Evolutionary conservation across 768 basidiomycete genomes (phyloP).

Genomic region (Rhizopogon vinicolor): DNA sequence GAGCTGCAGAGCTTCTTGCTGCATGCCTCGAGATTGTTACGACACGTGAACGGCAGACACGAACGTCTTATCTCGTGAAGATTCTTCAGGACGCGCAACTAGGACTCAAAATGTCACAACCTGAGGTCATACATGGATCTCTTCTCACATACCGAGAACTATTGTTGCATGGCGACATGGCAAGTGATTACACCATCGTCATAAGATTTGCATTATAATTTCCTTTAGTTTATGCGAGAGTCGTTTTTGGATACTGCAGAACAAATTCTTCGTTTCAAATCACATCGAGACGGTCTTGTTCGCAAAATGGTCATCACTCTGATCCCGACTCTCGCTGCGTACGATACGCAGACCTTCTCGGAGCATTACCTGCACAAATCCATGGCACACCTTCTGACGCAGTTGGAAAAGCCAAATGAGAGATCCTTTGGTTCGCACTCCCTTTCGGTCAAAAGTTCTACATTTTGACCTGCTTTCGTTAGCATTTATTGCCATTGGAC

Average conservation of each 20-base stretch:
- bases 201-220: neutral
- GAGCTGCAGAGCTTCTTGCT: constrained; percentile 90
- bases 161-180: constrained; percentile 91
- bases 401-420: constrained; percentile 86
- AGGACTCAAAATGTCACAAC: constrained; percentile 72
- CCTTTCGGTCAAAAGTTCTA: neutral
- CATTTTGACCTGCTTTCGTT: constrained; percentile 9
- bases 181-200: constrained; percentile 32
- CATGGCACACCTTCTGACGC: constrained; percentile 87
- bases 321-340: constrained; percentile 91
- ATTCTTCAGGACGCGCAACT: constrained; percentile 87
- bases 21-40: constrained; percentile 88
- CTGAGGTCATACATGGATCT: constrained; percentile 91
- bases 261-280: constrained; percentile 82
- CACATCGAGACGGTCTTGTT: constrained; percentile 82
- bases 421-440: constrained; percentile 71
- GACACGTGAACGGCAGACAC: constrained; percentile 62
- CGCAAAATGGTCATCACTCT: constrained; percentile 94
- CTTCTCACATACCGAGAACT: constrained; percentile 89
- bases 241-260: constrained; percentile 85
- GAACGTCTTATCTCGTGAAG: constrained; percentile 64
- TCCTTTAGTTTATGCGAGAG: constrained; percentile 77
- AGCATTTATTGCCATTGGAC: constrained; percentile 97
- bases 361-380: constrained; percentile 89
- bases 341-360: constrained; percentile 90